phyloP scores from a whole-genome alignment of 176 grass and related monocot species.

The Alloteropsis semialata region DNA sequence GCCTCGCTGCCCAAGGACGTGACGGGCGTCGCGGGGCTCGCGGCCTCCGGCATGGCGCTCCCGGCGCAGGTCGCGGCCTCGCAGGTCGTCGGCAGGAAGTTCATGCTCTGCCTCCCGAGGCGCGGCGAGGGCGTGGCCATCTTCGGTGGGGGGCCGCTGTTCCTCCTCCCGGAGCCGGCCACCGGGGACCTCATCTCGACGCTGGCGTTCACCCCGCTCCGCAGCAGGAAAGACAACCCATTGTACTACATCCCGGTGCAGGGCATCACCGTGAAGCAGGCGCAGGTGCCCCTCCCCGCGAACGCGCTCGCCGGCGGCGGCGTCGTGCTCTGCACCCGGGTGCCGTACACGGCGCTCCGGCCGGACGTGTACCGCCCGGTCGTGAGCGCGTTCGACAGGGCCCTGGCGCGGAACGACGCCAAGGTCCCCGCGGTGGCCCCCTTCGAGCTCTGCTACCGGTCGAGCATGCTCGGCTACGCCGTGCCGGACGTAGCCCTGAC shows the following conservation, averaged over 20 bases:
- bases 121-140: slow-evolving; percentile 27
- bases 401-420: neutral
- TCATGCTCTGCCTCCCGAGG: slow-evolving; percentile 54
- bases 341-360: slow-evolving; percentile 41
- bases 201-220: slow-evolving; percentile 17
- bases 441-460: slow-evolving; percentile 27
- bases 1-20: neutral
- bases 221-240: neutral
- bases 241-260: neutral
- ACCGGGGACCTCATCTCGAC: neutral
- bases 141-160: no score
- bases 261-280: neutral
- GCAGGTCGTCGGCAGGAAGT: slow-evolving; percentile 23
- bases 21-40: slow-evolving; percentile 47
- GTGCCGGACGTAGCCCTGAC: neutral
- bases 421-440: neutral
- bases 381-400: slow-evolving; percentile 26
- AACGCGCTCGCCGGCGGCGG: slow-evolving; percentile 17
- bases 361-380: slow-evolving; percentile 43
- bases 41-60: slow-evolving; percentile 3
- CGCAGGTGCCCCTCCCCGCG: neutral
- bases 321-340: slow-evolving; percentile 30
- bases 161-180: neutral
- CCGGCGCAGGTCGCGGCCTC: slow-evolving; percentile 38
- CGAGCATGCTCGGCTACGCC: slow-evolving; percentile 16